Evolutionary conservation across 768 basidiomycete species (phyloP), one percentile per base, ranked within the genome.

Genomic region (Termitomyces sp.): DNA sequence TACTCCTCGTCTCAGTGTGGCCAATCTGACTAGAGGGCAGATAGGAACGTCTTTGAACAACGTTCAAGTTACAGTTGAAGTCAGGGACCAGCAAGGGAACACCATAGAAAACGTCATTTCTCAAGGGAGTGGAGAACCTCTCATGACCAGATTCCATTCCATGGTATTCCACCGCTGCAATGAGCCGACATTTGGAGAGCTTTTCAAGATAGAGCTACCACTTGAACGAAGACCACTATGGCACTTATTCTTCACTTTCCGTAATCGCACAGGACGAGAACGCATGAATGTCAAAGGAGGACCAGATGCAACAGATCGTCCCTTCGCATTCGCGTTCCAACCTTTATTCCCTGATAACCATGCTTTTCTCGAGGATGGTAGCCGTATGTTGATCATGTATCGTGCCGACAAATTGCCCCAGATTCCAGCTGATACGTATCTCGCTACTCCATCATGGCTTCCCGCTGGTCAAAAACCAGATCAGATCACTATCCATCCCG

Each of bases 181-280:
- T 61, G 85, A 89, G 64, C 96, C 96, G 1, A 96, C 93, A 1
- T 98, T 87, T 70, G 92, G 93, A 38, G 96, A 98, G 72, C 82
- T 98, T 50, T 82, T 98, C 73, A 98, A 98, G 71, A 76, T 98
- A 16, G 81, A 84, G 61, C 72, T 98, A 9, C 89, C 92, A 23
- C 73, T 78, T 13, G 77, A 85, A 9, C 82, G 83, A 8, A 79
- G 87, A 41, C 85, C 87, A 2, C 80, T 85, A 44, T 95, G 91
- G 85, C 96, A 98, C 69, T 74, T 98, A 14, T 98, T 96, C 80
- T 91, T 98, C 75, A 93, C 93, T 0, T 95, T 98, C 74, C 85
- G 91, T 43, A 88, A 93, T 68, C 87, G 88, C 40, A 75, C 74
- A 47, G 80, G 79, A 13, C 73, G 77, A 49, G 80, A 84, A 51